Conservation (phyloP, 169 alveolate species). For the Cryptosporidium parvum region DNA sequence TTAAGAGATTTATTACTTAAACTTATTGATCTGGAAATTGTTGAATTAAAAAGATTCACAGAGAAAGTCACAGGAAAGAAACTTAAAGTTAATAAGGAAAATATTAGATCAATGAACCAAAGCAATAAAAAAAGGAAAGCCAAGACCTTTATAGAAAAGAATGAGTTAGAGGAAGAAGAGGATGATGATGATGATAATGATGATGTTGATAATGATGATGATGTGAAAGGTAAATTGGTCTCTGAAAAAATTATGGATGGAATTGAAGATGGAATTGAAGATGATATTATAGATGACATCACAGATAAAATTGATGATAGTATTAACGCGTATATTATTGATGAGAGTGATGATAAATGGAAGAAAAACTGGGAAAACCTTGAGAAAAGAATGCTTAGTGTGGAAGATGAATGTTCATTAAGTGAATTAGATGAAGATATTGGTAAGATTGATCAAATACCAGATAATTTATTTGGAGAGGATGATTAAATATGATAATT, state of each 20-base stretch:
- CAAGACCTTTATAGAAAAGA: background rate
- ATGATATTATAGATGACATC: background rate
- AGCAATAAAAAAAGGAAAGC: conserved; percentile 4
- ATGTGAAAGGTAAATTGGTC: too few species aligned
- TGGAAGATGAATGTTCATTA: background rate
- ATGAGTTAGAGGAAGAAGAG: background rate
- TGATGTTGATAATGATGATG: too few species aligned
- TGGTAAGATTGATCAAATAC: background rate
- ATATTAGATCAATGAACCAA: background rate
- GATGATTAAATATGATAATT: background rate
- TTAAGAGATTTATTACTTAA: conserved; percentile 10
- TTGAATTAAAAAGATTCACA: conserved; percentile 32
- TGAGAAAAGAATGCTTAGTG: background rate
- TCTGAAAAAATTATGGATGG: background rate
- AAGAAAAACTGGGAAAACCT: conserved; percentile 17
- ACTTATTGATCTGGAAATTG: conserved; percentile 14
- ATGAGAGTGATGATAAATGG: background rate
- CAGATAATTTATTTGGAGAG: conserved; percentile 3
- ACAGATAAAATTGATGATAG: background rate
- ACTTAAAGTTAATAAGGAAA: conserved; percentile 23
- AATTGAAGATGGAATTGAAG: background rate
- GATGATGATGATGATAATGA: too few species aligned
- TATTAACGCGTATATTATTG: background rate
- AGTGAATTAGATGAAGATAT: background rate
- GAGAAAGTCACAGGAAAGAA: conserved; percentile 42